Evolutionary conservation across 495 filamentous ascomycete species (phyloP).

Genomic region (Amniculicola lignicola): DNA sequence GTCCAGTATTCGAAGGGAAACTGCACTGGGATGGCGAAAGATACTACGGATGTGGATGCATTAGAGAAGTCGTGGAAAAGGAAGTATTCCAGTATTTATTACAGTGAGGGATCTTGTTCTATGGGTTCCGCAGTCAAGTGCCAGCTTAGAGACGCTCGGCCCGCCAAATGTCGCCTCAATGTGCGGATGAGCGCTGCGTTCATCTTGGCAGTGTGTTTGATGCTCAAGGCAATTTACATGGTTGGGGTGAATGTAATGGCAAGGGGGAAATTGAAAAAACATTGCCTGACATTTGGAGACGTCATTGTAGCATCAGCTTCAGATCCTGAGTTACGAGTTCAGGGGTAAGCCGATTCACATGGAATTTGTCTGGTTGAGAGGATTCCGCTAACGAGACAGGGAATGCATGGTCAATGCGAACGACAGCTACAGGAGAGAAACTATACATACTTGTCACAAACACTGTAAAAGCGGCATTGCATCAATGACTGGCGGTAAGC

Average conservation of each 20-base stretch:
- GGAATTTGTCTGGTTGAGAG: too few relatives aligned
- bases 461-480: constrained; percentile 21
- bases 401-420: constrained; percentile 29
- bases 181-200: constrained; percentile 31
- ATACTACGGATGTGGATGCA: constrained; percentile 3
- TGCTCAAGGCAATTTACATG: constrained; percentile 30
- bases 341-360: constrained; percentile 26
- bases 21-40: constrained; percentile 15
- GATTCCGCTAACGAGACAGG: background rate
- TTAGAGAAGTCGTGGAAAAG: background rate
- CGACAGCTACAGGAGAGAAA: constrained; percentile 12
- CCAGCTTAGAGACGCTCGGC: background rate
- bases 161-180: constrained; percentile 23
- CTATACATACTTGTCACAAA: constrained; percentile 27
- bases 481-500: constrained; percentile 24
- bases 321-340: constrained; percentile 22
- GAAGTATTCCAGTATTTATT: background rate
- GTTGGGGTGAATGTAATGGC: constrained; percentile 22
- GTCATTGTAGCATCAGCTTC: constrained; percentile 28
- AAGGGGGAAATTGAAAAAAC: constrained; percentile 22
- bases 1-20: constrained; percentile 17
- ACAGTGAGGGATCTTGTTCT: constrained; percentile 2
- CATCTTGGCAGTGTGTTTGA: constrained; percentile 14
- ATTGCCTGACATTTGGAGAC: constrained; percentile 29
- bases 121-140: constrained; percentile 12